A percentile compares a stretch with the other conserved stretches of the same genome.
phyloP scores from a whole-genome alignment of 208 protist genomes.

The Crithidia brevicula region DNA sequence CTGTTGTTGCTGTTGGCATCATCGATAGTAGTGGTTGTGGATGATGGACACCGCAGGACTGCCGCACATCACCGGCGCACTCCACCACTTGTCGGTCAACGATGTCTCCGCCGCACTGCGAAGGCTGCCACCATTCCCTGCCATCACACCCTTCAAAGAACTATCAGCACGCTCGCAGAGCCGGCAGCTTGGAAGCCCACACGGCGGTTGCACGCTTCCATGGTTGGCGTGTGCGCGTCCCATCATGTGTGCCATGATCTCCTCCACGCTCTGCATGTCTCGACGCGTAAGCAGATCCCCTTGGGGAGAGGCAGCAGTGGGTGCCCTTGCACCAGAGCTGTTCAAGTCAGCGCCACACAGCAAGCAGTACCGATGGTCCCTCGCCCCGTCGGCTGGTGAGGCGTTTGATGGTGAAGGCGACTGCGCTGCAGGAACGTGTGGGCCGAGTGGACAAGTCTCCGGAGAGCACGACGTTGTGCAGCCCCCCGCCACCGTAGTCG shows the following conservation, averaged over 20 bases:
- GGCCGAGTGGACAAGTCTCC: slow-evolving; percentile 8
- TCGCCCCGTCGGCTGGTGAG: background rate
- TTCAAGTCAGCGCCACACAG: slow-evolving; percentile 24
- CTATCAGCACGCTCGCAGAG: slow-evolving; percentile 20
- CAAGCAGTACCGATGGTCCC: slow-evolving; percentile 17
- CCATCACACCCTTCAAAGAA: background rate
- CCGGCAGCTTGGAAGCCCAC: slow-evolving; percentile 42
- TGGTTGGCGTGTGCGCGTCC: slow-evolving; percentile 5
- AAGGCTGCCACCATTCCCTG: background rate
- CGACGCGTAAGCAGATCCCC: background rate
- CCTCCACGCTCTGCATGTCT: slow-evolving; percentile 42
- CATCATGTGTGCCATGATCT: slow-evolving; percentile 35
- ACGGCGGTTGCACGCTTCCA: slow-evolving; percentile 23
- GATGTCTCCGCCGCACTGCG: background rate
- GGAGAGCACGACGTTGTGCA: background rate
- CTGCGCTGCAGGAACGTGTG: background rate
- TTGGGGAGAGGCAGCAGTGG: background rate
- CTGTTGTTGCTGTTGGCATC: background rate
- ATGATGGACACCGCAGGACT: slow-evolving; percentile 51
- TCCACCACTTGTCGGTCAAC: slow-evolving; percentile 13
- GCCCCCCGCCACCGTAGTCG: background rate
- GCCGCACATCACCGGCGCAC: slow-evolving; percentile 30
- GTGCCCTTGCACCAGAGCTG: background rate
- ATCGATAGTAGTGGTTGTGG: slow-evolving; percentile 56
- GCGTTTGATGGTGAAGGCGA: background rate